These are phyloP conservation scores for Didymella glomerata DNA, from an alignment of 2,329 filamentous ascomycete species.

Conservation along the genomic window DNA sequence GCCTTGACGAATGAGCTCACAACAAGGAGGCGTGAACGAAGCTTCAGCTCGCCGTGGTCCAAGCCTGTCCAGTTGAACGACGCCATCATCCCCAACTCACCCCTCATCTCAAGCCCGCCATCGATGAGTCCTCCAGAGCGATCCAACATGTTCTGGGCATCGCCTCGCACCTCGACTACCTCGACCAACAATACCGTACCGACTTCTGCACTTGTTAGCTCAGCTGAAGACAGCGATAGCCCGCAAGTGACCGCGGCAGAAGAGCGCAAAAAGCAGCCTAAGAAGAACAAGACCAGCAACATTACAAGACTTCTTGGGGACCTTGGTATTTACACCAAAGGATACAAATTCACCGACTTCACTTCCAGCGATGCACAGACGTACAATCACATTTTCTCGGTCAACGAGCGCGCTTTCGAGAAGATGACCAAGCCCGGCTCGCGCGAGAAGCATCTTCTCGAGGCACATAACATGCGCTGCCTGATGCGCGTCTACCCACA, in stretches of 20 bases:
- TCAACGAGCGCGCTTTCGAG: slow-evolving; percentile 88
- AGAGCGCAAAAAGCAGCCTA: slow-evolving; percentile 68
- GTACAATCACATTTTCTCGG: slow-evolving; percentile 95
- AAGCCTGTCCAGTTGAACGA: slow-evolving; percentile 70
- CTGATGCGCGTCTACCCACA: slow-evolving; percentile 91
- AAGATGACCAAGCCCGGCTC: slow-evolving; percentile 78
- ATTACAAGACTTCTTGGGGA: slow-evolving; percentile 84
- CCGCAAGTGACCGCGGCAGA: slow-evolving; percentile 63
- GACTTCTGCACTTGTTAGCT: slow-evolving; percentile 63
- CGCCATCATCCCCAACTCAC: slow-evolving; percentile 58
- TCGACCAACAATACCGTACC: slow-evolving; percentile 64
- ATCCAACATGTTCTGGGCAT: slow-evolving; percentile 56
- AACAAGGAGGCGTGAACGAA: slow-evolving; percentile 61
- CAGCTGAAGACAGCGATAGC: slow-evolving; percentile 80
- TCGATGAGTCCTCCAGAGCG: slow-evolving; percentile 62
- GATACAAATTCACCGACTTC: slow-evolving; percentile 86
- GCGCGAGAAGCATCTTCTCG: slow-evolving; percentile 78
- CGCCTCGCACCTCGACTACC: slow-evolving; percentile 64
- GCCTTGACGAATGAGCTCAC: slow-evolving; percentile 47
- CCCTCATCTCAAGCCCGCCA: slow-evolving; percentile 61
- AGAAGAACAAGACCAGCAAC: slow-evolving; percentile 75
- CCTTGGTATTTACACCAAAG: slow-evolving; percentile 79
- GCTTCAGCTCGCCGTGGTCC: slow-evolving; percentile 79
- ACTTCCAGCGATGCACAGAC: slow-evolving; percentile 78
- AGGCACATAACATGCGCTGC: slow-evolving; percentile 89